Base-by-base conservation (phyloP, 768 basidiomycete species). In the Tylopilus plumbeoviolaceoides region DNA sequence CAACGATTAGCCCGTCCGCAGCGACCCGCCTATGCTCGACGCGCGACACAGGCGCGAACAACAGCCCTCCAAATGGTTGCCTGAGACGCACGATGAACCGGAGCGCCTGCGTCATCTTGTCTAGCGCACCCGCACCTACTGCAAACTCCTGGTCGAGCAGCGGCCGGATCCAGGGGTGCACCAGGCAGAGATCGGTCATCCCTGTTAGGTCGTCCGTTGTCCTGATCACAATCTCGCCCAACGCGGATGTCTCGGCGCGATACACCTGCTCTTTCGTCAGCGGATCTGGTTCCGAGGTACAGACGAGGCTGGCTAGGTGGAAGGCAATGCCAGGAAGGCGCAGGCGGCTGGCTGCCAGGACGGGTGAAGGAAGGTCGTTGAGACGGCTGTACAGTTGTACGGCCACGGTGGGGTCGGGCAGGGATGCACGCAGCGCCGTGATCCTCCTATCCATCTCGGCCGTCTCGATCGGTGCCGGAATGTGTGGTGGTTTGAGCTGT, bases 311-410 rank as follows among this genome's bases (percentile, higher is more conserved):
- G 12, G 51, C 20, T 15, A 56, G n/a, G 5, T 1, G 25, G 11
- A 53, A 53, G 18, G 40, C 36, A 7, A 54, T 46, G 8, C 55
- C 25, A 1, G 51, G 52, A 20, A 56, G 46, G 33, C 23, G 47
- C 23, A 56, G 31, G 20, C 55, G 52, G 33, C 39, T 38, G 38
- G 51, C 39, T 5, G 44, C 14, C 11, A 49, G 14, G 7, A 38
- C 28, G 6, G 48, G 31, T 2, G 21, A 21, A 1, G 48, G 44
- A 31, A 54, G 55, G 7, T 33, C 27, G 12, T 30, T 14, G 8
- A 56, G 51, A 0, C 7, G 36, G 1, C 46, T 28, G 21, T 53
- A 33, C 9, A 56, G 10, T 2, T 7, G 11, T 4, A 43, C 17
- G 5, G n/a, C 35, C 7, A 39, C 15, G 7, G 41, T n/a, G n/a